These are phyloP conservation scores for Aspergillus ruber DNA, from an alignment of 2,329 filamentous ascomycete genomes.

Conservation along the genomic window DNA sequence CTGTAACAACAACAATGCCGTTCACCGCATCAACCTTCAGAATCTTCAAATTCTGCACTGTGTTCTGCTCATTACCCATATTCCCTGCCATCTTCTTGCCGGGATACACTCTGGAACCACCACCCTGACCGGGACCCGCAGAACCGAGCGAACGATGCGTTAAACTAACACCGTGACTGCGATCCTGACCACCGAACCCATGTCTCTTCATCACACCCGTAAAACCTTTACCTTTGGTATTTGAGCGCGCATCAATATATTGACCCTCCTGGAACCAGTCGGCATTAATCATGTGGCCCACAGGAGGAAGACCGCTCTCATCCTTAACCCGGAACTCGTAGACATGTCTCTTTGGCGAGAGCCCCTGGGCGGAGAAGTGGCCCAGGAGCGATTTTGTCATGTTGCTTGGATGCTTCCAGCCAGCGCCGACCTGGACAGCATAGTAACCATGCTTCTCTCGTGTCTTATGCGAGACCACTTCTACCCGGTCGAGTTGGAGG, in stretches of 20 bases:
- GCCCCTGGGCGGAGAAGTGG: constrained; percentile 74
- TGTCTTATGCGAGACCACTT: constrained; percentile 84
- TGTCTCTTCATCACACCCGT: constrained; percentile 97
- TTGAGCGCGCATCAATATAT: constrained; percentile 76
- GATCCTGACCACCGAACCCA: constrained; percentile 81
- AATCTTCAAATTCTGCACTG: constrained; percentile 84
- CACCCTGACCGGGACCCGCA: constrained; percentile 79
- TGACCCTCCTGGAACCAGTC: constrained; percentile 88
- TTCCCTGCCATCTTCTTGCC: constrained; percentile 97
- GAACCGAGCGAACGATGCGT: constrained; percentile 91
- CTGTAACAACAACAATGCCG: constrained; percentile 82
- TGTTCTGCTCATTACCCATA: constrained; percentile 86
- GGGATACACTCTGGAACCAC: constrained; percentile 83
- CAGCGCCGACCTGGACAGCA: constrained; percentile 83
- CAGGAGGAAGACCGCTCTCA: constrained; percentile 63
- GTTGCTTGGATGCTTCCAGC: constrained; percentile 66
- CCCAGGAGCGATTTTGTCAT: constrained; percentile 77
- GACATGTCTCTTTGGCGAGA: constrained; percentile 77
- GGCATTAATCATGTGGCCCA: constrained; percentile 72
- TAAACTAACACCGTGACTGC: constrained; percentile 91
- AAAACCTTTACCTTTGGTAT: constrained; percentile 84
- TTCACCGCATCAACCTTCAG: constrained; percentile 80
- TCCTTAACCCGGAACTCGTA: constrained; percentile 81
- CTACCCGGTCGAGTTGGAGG: constrained; percentile 84
- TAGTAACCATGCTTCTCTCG: constrained; percentile 77